phyloP scores from a whole-genome alignment of 345 rosid species.

The Rhizophora apiculata region DNA sequence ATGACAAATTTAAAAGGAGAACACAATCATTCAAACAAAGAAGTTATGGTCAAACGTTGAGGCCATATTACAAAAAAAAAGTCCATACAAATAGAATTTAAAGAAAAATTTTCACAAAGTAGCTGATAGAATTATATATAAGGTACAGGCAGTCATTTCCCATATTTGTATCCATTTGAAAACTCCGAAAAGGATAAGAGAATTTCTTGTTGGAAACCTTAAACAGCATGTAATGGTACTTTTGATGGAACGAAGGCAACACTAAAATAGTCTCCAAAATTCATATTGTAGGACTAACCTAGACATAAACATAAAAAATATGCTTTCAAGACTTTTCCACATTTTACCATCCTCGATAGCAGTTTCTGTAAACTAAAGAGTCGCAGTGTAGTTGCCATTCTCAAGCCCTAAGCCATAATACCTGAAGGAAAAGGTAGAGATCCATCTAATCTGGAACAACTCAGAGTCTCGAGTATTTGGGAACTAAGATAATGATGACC shows the following conservation, averaged over 20 bases:
- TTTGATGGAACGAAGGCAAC: neutral
- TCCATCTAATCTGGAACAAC: slow-evolving; percentile 52
- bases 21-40: too few species aligned
- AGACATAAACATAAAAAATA: slow-evolving; percentile 47
- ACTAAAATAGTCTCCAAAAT: neutral
- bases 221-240: too few species aligned
- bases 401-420: slow-evolving; percentile 79
- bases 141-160: too few species aligned
- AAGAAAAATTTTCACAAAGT: too few species aligned
- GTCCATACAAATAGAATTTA: too few species aligned
- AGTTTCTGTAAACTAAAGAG: slow-evolving; percentile 47
- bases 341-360: slow-evolving; percentile 16
- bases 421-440: slow-evolving; percentile 68
- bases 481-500: slow-evolving; percentile 28
- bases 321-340: slow-evolving; percentile 50
- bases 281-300: slow-evolving; percentile 27
- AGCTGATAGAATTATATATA: too few species aligned
- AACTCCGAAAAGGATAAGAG: too few species aligned
- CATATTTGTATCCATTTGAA: too few species aligned
- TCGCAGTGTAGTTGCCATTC: slow-evolving; percentile 68
- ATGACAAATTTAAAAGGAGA: too few species aligned
- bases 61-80: too few species aligned
- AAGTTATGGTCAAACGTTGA: too few species aligned
- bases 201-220: too few species aligned
- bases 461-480: slow-evolving; percentile 27